Evolutionary conservation across 768 basidiomycete species (phyloP), one percentile per base, ranked within the genome.

Genomic region (Amanita polypyramis): DNA sequence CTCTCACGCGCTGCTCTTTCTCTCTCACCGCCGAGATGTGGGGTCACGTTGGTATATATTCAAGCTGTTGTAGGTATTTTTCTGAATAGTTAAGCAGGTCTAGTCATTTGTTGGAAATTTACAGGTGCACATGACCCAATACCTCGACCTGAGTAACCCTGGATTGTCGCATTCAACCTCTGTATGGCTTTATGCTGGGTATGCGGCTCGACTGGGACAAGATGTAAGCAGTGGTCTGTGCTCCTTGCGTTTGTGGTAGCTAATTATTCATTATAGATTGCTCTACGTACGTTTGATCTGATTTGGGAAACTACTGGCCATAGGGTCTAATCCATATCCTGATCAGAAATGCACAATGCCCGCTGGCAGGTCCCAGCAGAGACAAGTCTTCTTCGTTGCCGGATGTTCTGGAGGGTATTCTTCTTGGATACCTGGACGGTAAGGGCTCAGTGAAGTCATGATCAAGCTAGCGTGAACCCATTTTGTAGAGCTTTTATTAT

Each of bases 361-460:
- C 69, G 79, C 21, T 86, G 82, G 77, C 72, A 76, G 23, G 65
- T 86, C 4, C 65, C 70, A 14, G 65, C 70, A 21, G 60, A 63
- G 17, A 60, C 67, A 34, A 58, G 65, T 14, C 66, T 77, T 50
- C 65, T 69, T 47, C 75, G 84, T 14, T 72, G 68, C 45, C 67
- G 67, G 17, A 63, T 81, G 9, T 85, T 85, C 57, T 88, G 83
- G 81, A 75, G 80, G 41, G 59, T 85, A n/a, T 85, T 81, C 55
- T 54, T 67, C 20, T 58, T 75, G 23, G 85, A 86, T 55, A 78
- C 79, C 0, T 77, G 75, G 70, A 61, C 74, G 33, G 85, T 86
- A 55, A 40, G 64, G n/a, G 25, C 12, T 46, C 21, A 9, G 9
- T 9, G 19, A 17, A 45, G 12, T 17, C 23, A 11, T 20, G 11